Evolutionary conservation across 495 filamentous ascomycete genomes (phyloP).

Genomic region (Aspergillus avenaceus): DNA sequence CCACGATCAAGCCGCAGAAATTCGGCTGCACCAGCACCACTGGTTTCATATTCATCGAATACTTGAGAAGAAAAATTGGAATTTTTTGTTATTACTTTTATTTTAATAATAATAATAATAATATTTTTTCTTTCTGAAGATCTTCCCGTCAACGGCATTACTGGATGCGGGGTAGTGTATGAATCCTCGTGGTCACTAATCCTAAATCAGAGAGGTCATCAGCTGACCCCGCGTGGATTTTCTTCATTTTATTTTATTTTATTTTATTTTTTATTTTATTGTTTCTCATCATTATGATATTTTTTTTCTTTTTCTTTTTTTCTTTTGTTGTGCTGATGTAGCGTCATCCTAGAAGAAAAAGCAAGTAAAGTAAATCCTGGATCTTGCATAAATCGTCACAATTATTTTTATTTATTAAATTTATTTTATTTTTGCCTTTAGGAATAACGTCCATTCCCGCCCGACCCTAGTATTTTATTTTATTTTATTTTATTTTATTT

Average conservation of each 20-base stretch:
- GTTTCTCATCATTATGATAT: too few species aligned
- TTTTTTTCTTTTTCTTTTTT: too few species aligned
- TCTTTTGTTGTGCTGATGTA: too few species aligned
- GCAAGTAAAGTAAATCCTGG: too few species aligned
- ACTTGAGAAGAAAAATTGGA: too few species aligned
- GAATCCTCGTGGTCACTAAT: conserved; percentile 13
- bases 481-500: too few species aligned
- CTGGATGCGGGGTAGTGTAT: conserved; percentile 21
- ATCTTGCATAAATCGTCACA: background rate
- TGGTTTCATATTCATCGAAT: too few species aligned
- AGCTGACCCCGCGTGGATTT: conserved; percentile 24
- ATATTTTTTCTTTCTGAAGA: conserved; percentile 5
- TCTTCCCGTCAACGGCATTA: conserved; percentile 13
- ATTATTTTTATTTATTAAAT: background rate
- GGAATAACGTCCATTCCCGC: background rate
- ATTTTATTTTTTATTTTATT: background rate
- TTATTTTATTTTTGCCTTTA: background rate
- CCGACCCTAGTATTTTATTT: background rate
- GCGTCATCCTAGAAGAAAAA: conserved; percentile 2
- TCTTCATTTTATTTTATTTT: conserved; percentile 2
- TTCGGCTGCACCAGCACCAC: too few species aligned
- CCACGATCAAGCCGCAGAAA: too few species aligned
- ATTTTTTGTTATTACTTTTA: background rate
- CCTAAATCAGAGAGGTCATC: conserved; percentile 12
- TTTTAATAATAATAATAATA: too few species aligned